Conservation (phyloP, 495 filamentous ascomycete species). For the Patellaria atrata region DNA sequence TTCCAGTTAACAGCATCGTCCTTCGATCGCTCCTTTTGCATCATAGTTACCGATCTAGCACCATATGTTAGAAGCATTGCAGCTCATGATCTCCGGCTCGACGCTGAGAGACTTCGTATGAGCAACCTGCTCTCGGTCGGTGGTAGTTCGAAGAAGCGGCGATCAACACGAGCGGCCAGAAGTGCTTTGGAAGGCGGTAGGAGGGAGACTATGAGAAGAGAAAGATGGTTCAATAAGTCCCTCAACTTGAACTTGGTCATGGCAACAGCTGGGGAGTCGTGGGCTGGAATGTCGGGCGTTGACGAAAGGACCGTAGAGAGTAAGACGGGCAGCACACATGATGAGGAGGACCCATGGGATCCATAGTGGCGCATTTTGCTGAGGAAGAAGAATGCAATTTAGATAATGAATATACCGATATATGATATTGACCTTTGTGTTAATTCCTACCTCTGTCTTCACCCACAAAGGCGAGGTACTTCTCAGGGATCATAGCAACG, state of each 20-base stretch:
- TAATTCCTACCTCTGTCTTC: too few species aligned
- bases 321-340: too few species aligned
- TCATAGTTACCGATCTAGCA: constrained; percentile 60
- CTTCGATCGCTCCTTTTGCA: constrained; percentile 51
- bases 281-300: constrained; percentile 36
- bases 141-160: constrained; percentile 43
- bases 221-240: constrained; percentile 62
- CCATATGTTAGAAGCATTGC: constrained; percentile 76
- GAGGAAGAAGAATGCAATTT: too few species aligned
- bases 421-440: too few species aligned
- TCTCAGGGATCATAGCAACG: too few species aligned
- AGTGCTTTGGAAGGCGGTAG: constrained; percentile 71
- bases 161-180: constrained; percentile 66
- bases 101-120: constrained; percentile 48
- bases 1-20: constrained; percentile 38
- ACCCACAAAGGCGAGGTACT: too few species aligned
- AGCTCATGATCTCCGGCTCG: constrained; percentile 53
- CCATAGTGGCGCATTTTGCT: too few species aligned
- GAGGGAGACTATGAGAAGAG: constrained; percentile 54
- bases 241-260: constrained; percentile 49
- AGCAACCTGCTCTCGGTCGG: constrained; percentile 46
- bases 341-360: too few species aligned
- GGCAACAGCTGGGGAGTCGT: constrained; percentile 49
- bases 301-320: too few species aligned
- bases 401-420: too few species aligned